Evolutionary conservation across 441 rosid genomes (phyloP), one percentile per base, ranked within the genome.

Genomic region (Lepidium campestre): DNA sequence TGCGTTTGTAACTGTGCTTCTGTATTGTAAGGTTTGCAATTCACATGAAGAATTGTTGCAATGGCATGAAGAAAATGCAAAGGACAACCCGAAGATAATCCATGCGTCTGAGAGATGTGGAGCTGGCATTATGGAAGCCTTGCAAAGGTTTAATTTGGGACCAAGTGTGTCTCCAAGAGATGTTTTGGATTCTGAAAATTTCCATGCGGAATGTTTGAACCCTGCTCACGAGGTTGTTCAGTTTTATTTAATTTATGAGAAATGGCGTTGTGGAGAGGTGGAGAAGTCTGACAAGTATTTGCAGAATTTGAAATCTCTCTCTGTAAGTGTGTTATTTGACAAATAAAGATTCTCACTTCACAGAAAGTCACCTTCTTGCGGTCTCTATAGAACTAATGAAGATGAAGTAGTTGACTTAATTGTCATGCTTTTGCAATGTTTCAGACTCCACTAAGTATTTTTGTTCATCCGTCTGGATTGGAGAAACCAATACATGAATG

Each of bases 91-190:
- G 18, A 75, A 72, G 0, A 82, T 86, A 23, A 17, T 80, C 58
- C 84, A 75, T 70, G 78, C 88, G 7, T 81, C 74, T 6, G 78
- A 77, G 75, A 80, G 84, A 71, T 86, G 88, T 74, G 91, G 73
- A 40, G 82, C 81, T 57, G 88, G 91, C 13, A 86, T 86, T 49
- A 77, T 86, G n/a, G 82, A 86, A 75, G 88, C 85, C 42, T 70
- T 83, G 29, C 82, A 79, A 42, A 58, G 62, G 48, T 82, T 83
- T 35, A 19, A 65, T 37, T 57, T 86, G 46, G 86, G 88, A 44
- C 78, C 85, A 67, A 81, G 67, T 64, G 56, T 37, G 13, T 83
- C 86, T 50, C 85, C 80, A 0, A 82, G 86, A 73, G 86, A 83
- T 75, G 69, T 68, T 62, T 31, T 42, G 62, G 84, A 75, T 67